Evolutionary conservation across 768 basidiomycete species (phyloP).

Genomic region (Kondoa subrosea): DNA sequence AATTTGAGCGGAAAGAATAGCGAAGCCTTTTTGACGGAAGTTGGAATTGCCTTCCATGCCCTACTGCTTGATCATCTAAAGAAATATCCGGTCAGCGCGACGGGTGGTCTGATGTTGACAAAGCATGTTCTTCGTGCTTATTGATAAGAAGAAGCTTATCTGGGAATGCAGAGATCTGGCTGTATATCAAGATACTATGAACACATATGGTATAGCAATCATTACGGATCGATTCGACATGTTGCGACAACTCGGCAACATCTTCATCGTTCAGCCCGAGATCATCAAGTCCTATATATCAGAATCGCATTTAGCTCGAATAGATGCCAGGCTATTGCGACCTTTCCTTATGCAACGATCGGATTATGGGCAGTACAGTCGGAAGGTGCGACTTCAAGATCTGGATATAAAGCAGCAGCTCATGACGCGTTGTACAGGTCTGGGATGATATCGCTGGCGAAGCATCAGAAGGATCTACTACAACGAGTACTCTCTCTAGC

Average conservation of each 20-base stretch:
- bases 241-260: constrained; percentile 86
- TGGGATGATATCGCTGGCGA: neutral
- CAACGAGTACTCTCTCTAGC: neutral
- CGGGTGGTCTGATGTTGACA: constrained; percentile 92
- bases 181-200: constrained; percentile 78
- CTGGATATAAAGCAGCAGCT: neutral
- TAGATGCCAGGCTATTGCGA: constrained; percentile 66
- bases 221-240: constrained; percentile 94
- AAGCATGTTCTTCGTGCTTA: constrained; percentile 42
- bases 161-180: constrained; percentile 60
- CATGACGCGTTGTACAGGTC: neutral
- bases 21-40: constrained; percentile 78
- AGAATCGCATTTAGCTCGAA: constrained; percentile 70
- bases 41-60: constrained; percentile 85
- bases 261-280: constrained; percentile 90
- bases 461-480: neutral
- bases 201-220: constrained; percentile 62
- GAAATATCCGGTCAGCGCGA: constrained; percentile 91
- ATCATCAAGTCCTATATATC: constrained; percentile 89
- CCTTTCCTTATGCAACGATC: constrained; percentile 80
- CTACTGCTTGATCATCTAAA: constrained; percentile 82
- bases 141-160: neutral
- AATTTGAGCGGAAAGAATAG: constrained; percentile 81
- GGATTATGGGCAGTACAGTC: constrained; percentile 45
- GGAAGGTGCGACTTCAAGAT: constrained; percentile 20